Base-by-base conservation (phyloP, 805 yeast genomes). In the Saccharomyces eubayanus region DNA sequence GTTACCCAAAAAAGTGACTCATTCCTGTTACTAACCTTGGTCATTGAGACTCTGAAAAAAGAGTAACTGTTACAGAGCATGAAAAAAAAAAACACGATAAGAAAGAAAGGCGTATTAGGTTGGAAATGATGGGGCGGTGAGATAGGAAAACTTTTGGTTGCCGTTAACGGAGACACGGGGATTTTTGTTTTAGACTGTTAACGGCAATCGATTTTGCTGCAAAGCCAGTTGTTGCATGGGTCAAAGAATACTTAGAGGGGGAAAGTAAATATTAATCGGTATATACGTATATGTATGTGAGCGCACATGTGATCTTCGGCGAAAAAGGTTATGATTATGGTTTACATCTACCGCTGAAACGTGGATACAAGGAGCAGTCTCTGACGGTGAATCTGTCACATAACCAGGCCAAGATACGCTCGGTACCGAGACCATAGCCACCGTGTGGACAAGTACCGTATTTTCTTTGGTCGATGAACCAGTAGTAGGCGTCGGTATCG, bases 371-470 rank as follows among this genome's bases (percentile, higher is more conserved):
- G 30, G 96, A 87, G 74, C 99, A 94, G 73, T 94, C 99, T 77
- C 99, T 87, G 58, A 94, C 99, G 31, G 99, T 95, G 78, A 83
- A 94, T 74, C 99, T 81, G 81, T 91, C 85, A 77, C 97, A 90
- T 69, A 94, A 80, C 99, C 99, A 94, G 43, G 99, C 99, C 63
- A 94, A 79, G 67, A 94, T 89, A 76, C 99, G 87, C 77, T 94
- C 99, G 36, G 97, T 89, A 62, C 99, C 99, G 61, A 94, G 75
- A 67, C 99, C 99, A 76, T 94, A 94, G 62, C 99, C 99, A 72
- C 99, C 99, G 70, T 94, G 99, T 45, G 97, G 97, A 74, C 89
- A 87, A 11, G 97, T 86, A 72, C 99, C 99, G 75, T 94, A 94
- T 74, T 87, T 85, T 75, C 99, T 84, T 76, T 87, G 92, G 70